phyloP scores from a whole-genome alignment of 2,329 filamentous ascomycete species.

The Fusarium aywerte region DNA sequence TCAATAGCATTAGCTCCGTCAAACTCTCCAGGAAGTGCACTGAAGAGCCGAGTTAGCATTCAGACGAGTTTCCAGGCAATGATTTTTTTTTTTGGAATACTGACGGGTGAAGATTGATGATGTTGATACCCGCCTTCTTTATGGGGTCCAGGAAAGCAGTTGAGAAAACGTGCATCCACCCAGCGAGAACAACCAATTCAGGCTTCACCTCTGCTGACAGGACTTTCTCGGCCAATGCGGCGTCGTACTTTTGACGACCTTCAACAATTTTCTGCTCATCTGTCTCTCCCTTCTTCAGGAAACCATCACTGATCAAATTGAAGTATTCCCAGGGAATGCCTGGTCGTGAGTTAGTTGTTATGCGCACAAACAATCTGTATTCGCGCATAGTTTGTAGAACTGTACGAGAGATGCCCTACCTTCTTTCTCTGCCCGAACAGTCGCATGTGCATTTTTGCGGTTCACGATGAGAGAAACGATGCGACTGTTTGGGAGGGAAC shows the following conservation, averaged over 20 bases:
- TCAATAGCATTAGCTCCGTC: constrained; percentile 83
- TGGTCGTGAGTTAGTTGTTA: constrained; percentile 1
- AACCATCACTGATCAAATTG: constrained; percentile 68
- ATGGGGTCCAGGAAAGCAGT: constrained; percentile 76
- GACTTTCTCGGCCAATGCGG: constrained; percentile 75
- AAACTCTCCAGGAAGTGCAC: constrained; percentile 67
- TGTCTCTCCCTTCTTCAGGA: constrained; percentile 66
- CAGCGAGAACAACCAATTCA: constrained; percentile 81
- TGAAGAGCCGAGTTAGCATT: constrained; percentile 52
- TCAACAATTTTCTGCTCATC: constrained; percentile 64
- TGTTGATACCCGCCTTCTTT: constrained; percentile 67
- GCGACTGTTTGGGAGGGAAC: constrained; percentile 54
- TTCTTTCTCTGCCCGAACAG: constrained; percentile 57
- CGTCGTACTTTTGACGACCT: constrained; percentile 78
- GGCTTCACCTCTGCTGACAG: constrained; percentile 63
- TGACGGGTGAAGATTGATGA: constrained; percentile 87
- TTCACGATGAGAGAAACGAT: constrained; percentile 63
- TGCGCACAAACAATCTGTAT: background rate
- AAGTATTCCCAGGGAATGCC: constrained; percentile 78
- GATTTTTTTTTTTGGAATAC: constrained; percentile 68
- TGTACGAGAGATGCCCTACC: constrained; percentile 31
- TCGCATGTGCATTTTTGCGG: constrained; percentile 60
- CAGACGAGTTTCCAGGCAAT: background rate
- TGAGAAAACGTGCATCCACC: constrained; percentile 88
- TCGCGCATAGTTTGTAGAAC: background rate